Conservation (phyloP, 495 filamentous ascomycete genomes). For the Endocarpon pusillum region DNA sequence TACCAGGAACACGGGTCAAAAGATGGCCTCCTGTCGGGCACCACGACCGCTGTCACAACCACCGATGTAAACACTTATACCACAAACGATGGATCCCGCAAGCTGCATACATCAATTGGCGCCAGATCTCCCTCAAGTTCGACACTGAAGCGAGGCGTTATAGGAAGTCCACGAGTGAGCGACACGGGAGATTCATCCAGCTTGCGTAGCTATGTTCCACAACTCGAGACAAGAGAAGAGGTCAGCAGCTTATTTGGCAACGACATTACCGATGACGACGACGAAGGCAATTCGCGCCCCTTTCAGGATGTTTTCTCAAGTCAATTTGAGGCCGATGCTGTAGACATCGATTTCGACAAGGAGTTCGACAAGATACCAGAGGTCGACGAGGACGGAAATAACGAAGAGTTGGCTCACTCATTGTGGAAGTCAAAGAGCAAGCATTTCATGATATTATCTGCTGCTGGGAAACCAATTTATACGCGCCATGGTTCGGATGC, state of each 20-base stretch:
- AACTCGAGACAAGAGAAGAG: constrained; percentile 53
- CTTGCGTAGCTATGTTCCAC: constrained; percentile 65
- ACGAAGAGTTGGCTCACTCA: constrained; percentile 53
- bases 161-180: constrained; percentile 32
- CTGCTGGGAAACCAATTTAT: constrained; percentile 96
- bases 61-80: constrained; percentile 58
- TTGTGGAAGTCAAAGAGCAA: constrained; percentile 81
- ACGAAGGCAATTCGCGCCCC: no score
- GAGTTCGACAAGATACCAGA: constrained; percentile 71
- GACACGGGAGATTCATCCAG: constrained; percentile 70
- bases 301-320: constrained; percentile 18
- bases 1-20: constrained; percentile 12
- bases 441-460: constrained; percentile 90
- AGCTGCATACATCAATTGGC: constrained; percentile 36
- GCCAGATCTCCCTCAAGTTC: constrained; percentile 20
- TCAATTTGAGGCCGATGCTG: constrained; percentile 34
- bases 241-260: constrained; percentile 71
- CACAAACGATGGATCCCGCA: constrained; percentile 47
- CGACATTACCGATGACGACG: no score
- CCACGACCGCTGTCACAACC: constrained; percentile 69
- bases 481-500: constrained; percentile 82
- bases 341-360: constrained; percentile 43
- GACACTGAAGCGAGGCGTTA: constrained; percentile 25
- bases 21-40: constrained; percentile 44
- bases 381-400: constrained; percentile 37